Conservation (phyloP, 1,139 yeast species). For the Oligophagozyma castellii region DNA sequence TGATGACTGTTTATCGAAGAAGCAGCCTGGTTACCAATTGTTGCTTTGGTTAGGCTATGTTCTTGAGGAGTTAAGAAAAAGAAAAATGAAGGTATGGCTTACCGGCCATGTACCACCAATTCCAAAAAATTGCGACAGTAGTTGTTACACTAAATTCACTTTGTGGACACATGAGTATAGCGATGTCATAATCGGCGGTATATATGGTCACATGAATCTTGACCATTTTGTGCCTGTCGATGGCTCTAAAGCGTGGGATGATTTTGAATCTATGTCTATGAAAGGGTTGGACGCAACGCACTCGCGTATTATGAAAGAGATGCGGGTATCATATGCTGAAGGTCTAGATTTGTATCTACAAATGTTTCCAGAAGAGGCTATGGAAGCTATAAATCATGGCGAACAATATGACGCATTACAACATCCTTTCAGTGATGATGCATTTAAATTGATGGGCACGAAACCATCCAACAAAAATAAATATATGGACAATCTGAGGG, state of each 20-base stretch:
- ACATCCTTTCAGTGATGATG: slow-evolving; percentile 23
- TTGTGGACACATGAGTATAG: slow-evolving; percentile 72
- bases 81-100: slow-evolving; percentile 75
- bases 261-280: slow-evolving; percentile 5
- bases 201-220: slow-evolving; percentile 80
- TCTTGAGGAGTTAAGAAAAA: slow-evolving; percentile 55
- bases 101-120: slow-evolving; percentile 84
- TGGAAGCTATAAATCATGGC: slow-evolving; percentile 7
- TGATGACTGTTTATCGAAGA: slow-evolving; percentile 58
- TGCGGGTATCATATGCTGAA: slow-evolving; percentile 6
- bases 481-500: slow-evolving; percentile 45
- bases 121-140: slow-evolving; percentile 56
- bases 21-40: slow-evolving; percentile 68
- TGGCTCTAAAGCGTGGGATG: slow-evolving; percentile 48
- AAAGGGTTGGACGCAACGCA: not conserved
- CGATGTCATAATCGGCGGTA: slow-evolving; percentile 69
- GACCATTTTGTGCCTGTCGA: slow-evolving; percentile 76
- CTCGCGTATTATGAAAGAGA: slow-evolving; percentile 8
- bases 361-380: slow-evolving; percentile 4
- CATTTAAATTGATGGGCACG: slow-evolving; percentile 35
- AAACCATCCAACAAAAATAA: slow-evolving; percentile 49
- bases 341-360: not conserved
- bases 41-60: slow-evolving; percentile 70
- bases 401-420: too few relatives aligned
- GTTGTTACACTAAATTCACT: slow-evolving; percentile 60